Conservation (phyloP, 1,284 basidiomycete species). For the Kwoniella shivajii region DNA sequence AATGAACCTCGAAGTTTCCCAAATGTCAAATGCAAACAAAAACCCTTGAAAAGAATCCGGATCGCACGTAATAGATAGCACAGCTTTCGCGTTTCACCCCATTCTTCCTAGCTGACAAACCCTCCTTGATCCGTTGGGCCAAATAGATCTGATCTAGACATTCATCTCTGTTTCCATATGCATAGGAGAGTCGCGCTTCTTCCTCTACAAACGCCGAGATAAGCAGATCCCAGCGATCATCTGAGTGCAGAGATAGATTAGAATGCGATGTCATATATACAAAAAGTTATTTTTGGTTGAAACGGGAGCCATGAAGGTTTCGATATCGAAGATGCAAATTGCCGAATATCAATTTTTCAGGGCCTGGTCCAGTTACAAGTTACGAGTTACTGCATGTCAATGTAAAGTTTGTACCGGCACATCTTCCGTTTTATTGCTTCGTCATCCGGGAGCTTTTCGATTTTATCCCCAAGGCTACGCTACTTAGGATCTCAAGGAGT, state of each 20-base stretch:
- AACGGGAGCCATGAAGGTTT: background rate
- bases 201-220: background rate
- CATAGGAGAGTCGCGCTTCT: background rate
- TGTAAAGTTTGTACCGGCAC: background rate
- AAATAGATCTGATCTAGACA: background rate
- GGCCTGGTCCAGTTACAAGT: background rate
- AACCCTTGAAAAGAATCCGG: no score
- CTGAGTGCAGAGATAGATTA: no score
- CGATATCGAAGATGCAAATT: background rate
- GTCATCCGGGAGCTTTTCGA: no score
- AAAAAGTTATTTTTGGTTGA: background rate
- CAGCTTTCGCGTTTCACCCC: slow-evolving; percentile 1
- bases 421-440: background rate
- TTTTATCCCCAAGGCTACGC: no score
- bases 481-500: no score
- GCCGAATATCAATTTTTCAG: background rate
- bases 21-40: no score
- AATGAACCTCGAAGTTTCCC: no score
- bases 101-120: no score
- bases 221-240: no score
- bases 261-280: no score
- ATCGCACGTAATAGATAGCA: slow-evolving; percentile 1
- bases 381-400: background rate
- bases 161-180: background rate
- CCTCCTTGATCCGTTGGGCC: no score